Evolutionary conservation across 305 asterid species (phyloP).

Genomic region (Lippia alba): DNA sequence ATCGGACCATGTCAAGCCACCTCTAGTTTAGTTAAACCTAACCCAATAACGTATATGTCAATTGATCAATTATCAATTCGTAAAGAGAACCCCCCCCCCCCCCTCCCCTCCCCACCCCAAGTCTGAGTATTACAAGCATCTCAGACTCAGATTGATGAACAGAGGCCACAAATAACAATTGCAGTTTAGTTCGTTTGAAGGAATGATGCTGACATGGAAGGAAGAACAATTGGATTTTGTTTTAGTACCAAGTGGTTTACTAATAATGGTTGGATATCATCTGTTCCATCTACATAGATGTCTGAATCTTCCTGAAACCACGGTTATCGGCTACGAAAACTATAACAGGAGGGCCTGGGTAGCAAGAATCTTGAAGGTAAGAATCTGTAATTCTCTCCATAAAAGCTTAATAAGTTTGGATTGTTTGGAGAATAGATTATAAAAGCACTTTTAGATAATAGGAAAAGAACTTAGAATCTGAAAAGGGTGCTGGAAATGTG

Average conservation of each 20-base stretch:
- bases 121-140: background rate
- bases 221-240: slow-evolving; percentile 63
- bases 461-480: no score
- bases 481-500: no score
- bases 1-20: slow-evolving; percentile 3
- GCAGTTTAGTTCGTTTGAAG: slow-evolving; percentile 7
- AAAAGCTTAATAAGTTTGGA: background rate
- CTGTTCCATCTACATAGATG: slow-evolving; percentile 61
- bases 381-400: slow-evolving; percentile 6
- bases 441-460: no score
- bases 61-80: background rate
- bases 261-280: slow-evolving; percentile 64
- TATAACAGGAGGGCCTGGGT: slow-evolving; percentile 67
- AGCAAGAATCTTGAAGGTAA: slow-evolving; percentile 60
- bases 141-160: background rate
- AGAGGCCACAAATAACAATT: background rate
- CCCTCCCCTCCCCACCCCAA: no score
- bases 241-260: slow-evolving; percentile 60
- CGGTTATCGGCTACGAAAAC: slow-evolving; percentile 65
- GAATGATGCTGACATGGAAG: slow-evolving; percentile 53
- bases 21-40: slow-evolving; percentile 21
- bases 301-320: slow-evolving; percentile 46
- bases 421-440: no score
- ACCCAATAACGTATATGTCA: background rate
- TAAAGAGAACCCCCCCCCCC: background rate